Evolutionary conservation across 164 flowering plant species (phyloP).

Genomic region (Liquidambar formosana): DNA sequence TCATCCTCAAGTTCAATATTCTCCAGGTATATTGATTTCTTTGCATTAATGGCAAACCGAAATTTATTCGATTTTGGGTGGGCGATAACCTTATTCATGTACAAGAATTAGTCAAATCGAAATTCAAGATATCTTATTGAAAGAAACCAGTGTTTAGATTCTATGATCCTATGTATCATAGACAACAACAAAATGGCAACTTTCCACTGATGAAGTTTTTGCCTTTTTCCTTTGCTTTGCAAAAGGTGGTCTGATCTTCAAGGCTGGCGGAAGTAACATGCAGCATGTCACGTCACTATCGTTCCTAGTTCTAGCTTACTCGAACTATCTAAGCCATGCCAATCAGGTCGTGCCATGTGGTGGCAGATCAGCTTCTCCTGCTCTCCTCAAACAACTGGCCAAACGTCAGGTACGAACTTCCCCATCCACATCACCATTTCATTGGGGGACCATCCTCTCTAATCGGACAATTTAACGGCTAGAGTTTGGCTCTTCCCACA

Average conservation of each 20-base stretch:
- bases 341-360: conserved; percentile 84
- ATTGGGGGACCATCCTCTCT: conserved; percentile 2
- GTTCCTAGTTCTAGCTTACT: conserved; percentile 79
- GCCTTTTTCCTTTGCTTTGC: neutral
- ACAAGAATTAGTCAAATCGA: too few species aligned
- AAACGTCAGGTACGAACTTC: conserved; percentile 97
- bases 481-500: neutral
- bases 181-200: too few species aligned
- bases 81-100: too few species aligned
- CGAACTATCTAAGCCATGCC: conserved; percentile 92
- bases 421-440: neutral
- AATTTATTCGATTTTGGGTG: too few species aligned
- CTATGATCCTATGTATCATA: too few species aligned
- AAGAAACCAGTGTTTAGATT: too few species aligned
- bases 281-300: conserved; percentile 98
- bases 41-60: too few species aligned
- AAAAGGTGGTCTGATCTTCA: conserved; percentile 86
- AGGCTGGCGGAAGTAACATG: conserved; percentile 95
- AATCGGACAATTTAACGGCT: conserved; percentile 20
- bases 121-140: too few species aligned
- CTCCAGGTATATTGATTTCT: conserved; percentile 89
- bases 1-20: conserved; percentile 80
- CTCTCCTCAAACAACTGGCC: conserved; percentile 68
- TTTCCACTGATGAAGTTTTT: neutral
- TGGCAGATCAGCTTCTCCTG: conserved; percentile 50